Evolutionary conservation across 768 basidiomycete genomes (phyloP).

Genomic region (Cantharellus anzutake): DNA sequence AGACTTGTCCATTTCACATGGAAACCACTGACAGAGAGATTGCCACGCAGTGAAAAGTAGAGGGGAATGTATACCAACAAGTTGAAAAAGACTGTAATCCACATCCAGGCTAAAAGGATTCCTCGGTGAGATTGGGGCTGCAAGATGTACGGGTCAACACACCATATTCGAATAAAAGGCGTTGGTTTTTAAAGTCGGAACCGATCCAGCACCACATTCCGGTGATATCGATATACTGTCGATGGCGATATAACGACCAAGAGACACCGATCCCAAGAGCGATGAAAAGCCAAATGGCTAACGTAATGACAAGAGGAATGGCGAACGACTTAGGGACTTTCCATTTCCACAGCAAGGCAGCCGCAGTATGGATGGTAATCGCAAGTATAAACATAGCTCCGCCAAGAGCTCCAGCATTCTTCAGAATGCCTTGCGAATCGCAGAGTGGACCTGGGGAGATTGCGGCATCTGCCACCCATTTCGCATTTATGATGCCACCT

Average conservation of each 20-base stretch:
- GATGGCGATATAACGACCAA: neutral
- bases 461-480: neutral
- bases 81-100: conserved; percentile 26
- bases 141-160: conserved; percentile 6
- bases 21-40: conserved; percentile 13
- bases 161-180: conserved; percentile 6
- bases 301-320: neutral
- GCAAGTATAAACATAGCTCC: conserved; percentile 1
- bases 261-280: neutral
- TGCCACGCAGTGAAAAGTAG: conserved; percentile 23
- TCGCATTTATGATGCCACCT: neutral
- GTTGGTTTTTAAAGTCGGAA: neutral
- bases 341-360: conserved; percentile 3
- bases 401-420: neutral
- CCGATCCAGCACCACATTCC: conserved; percentile 8
- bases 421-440: neutral
- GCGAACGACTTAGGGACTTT: neutral
- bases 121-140: conserved; percentile 17
- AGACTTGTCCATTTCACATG: neutral
- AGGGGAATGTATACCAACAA: conserved; percentile 27
- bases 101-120: conserved; percentile 28
- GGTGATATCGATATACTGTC: neutral
- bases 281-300: conserved; percentile 6
- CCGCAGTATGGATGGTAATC: conserved; percentile 6
- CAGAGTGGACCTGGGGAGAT: neutral